Conservation (phyloP, 108 stramenopile genomes). For the Skeletonema grethae region DNA sequence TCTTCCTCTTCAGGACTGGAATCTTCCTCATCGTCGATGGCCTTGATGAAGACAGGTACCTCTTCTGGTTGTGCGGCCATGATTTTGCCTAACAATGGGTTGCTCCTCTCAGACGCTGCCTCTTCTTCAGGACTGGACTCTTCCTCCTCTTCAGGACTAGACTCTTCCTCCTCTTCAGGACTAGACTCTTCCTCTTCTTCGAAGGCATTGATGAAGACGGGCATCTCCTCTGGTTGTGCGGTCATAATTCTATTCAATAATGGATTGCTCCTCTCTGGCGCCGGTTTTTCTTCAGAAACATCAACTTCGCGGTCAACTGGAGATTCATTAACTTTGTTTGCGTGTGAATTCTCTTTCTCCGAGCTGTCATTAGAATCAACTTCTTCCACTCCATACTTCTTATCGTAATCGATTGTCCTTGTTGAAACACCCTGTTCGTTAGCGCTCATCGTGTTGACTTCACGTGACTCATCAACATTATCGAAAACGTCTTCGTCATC, state of each 20-base stretch:
- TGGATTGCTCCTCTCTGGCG: background rate
- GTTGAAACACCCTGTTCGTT: background rate
- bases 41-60: background rate
- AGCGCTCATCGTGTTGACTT: background rate
- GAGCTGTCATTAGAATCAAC: background rate
- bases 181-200: background rate
- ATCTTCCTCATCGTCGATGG: background rate
- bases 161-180: background rate
- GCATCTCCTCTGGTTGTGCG: background rate
- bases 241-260: background rate
- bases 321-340: background rate
- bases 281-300: background rate
- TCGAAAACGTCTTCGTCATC: conserved; percentile 9
- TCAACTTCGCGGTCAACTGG: background rate
- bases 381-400: background rate
- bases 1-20: background rate
- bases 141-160: background rate
- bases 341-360: background rate
- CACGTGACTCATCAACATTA: background rate
- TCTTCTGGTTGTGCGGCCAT: background rate
- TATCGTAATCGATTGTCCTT: background rate
- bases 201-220: background rate
- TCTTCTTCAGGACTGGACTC: background rate
- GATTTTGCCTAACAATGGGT: background rate
- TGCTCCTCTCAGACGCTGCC: background rate